phyloP scores from a whole-genome alignment of 129 eudicot genomes.

The Arctium minus region DNA sequence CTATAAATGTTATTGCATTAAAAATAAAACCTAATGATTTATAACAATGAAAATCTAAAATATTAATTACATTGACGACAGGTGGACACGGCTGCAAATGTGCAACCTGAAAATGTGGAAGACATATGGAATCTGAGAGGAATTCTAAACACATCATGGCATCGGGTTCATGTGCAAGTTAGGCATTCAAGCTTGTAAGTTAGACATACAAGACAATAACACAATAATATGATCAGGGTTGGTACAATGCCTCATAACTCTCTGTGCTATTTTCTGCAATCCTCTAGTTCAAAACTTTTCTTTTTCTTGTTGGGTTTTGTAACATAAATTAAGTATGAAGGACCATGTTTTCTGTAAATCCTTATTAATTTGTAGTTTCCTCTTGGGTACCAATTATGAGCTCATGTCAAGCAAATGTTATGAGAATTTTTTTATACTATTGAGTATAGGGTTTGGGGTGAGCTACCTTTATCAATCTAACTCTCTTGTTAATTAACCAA shows the following conservation, averaged over 20 bases:
- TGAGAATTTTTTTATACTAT: too few relatives aligned
- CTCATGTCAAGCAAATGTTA: too few relatives aligned
- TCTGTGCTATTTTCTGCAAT: slow-evolving; percentile 6
- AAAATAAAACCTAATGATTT: too few relatives aligned
- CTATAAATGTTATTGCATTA: too few relatives aligned
- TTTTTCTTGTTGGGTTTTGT: slow-evolving; percentile 24
- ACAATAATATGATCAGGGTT: not conserved
- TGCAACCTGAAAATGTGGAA: slow-evolving; percentile 84
- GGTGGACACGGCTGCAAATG: slow-evolving; percentile 88
- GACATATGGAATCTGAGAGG: slow-evolving; percentile 93
- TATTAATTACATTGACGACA: slow-evolving; percentile 16
- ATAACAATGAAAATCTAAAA: too few relatives aligned
- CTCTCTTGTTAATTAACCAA: not conserved
- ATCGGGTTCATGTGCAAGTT: slow-evolving; percentile 72
- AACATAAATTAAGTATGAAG: not conserved
- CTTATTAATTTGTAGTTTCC: not conserved
- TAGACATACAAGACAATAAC: not conserved
- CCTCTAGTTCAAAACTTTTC: not conserved
- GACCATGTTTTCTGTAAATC: not conserved
- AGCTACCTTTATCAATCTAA: not conserved
- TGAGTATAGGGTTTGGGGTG: too few relatives aligned
- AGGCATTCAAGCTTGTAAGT: slow-evolving; percentile 74
- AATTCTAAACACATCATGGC: slow-evolving; percentile 97
- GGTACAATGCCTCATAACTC: not conserved
- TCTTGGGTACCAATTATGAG: too few relatives aligned